A percentile compares a stretch with the other conserved stretches of the same genome.
Evolutionary conservation across 305 asterid species (phyloP).

Genomic region (Fraxinus albicans): DNA sequence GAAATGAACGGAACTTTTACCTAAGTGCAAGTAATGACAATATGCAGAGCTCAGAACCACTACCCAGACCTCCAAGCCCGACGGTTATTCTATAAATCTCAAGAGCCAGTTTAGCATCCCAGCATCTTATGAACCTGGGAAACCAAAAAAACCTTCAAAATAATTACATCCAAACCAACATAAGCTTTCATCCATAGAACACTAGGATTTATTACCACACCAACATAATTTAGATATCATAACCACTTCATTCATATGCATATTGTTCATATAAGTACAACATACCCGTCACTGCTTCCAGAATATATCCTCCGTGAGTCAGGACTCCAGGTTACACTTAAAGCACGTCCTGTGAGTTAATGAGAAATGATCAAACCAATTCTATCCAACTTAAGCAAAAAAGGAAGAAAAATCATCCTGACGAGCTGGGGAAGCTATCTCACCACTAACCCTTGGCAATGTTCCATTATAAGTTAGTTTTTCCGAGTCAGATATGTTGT

Average conservation of each 20-base stretch:
- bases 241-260: not conserved
- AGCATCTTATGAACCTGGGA: slow-evolving; percentile 83
- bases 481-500: slow-evolving; percentile 47
- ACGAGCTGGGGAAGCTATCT: slow-evolving; percentile 42
- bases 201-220: not conserved
- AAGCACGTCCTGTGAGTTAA: slow-evolving; percentile 55
- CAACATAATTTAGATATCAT: not conserved
- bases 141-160: slow-evolving; percentile 11
- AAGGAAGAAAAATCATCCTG: not conserved
- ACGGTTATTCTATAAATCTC: slow-evolving; percentile 86
- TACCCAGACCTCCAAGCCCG: slow-evolving; percentile 76
- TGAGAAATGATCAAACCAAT: slow-evolving; percentile 1
- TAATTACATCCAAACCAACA: not conserved
- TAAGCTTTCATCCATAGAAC: not conserved
- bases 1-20: slow-evolving; percentile 31
- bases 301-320: slow-evolving; percentile 76
- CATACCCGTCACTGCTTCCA: slow-evolving; percentile 94
- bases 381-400: slow-evolving; percentile 5
- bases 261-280: not conserved
- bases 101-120: slow-evolving; percentile 67
- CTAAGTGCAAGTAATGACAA: slow-evolving; percentile 92
- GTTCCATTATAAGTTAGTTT: slow-evolving; percentile 54
- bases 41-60: slow-evolving; percentile 77
- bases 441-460: slow-evolving; percentile 90
- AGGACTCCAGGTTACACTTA: slow-evolving; percentile 87